These are phyloP conservation scores for Pelomyxa schiedti DNA, from an alignment of 78 protist species.

Conservation along the genomic window DNA sequence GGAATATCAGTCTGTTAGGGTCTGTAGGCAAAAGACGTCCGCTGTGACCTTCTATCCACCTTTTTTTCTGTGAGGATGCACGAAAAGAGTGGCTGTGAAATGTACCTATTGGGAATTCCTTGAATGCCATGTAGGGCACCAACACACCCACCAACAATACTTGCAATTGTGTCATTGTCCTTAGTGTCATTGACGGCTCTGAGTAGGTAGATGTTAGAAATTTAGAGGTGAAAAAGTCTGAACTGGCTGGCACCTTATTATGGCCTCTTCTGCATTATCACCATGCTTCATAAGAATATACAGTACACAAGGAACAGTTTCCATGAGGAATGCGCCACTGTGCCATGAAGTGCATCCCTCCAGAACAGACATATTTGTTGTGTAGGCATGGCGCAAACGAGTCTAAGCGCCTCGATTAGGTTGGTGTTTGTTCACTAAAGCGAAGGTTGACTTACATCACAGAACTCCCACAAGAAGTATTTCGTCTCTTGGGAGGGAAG, in stretches of 20 bases:
- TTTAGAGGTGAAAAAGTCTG: too few relatives aligned
- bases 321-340: background rate
- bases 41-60: too few relatives aligned
- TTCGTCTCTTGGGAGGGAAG: background rate
- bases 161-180: background rate
- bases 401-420: too few relatives aligned
- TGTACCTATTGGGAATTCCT: background rate
- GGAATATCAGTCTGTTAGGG: too few relatives aligned
- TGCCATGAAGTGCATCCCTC: background rate
- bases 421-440: background rate
- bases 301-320: slow-evolving; percentile 1
- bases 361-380: background rate
- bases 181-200: background rate
- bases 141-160: background rate
- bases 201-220: too few relatives aligned
- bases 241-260: too few relatives aligned
- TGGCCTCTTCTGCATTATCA: background rate
- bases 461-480: background rate
- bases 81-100: too few relatives aligned
- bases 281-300: background rate
- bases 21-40: too few relatives aligned
- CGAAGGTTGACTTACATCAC: background rate
- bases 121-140: background rate
- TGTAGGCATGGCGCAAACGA: too few relatives aligned
- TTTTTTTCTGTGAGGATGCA: too few relatives aligned